These are phyloP conservation scores for Babesia divergens DNA, from an alignment of 169 alveolate species.

Conservation along the genomic window DNA sequence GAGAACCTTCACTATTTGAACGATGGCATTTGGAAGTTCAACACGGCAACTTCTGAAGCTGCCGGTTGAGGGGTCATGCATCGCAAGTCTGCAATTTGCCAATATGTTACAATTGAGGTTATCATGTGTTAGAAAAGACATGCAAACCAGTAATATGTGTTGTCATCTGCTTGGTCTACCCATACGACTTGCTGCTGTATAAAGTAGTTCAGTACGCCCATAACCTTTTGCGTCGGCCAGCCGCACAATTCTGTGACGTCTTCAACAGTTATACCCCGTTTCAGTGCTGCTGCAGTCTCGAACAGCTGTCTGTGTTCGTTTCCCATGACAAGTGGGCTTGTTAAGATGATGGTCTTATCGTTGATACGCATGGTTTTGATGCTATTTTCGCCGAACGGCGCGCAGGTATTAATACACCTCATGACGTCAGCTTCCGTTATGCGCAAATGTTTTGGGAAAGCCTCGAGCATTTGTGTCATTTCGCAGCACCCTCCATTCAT, in stretches of 20 bases:
- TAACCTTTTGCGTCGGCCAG: conserved; percentile 20
- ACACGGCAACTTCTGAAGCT: conserved; percentile 32
- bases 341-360: conserved; percentile 25
- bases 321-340: conserved; percentile 16
- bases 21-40: conserved; percentile 93
- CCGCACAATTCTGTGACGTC: conserved; percentile 1
- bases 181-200: conserved; percentile 31
- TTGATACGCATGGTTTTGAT: conserved; percentile 4
- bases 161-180: conserved; percentile 29
- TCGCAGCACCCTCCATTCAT: conserved; percentile 50
- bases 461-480: conserved; percentile 8
- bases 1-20: conserved; percentile 87
- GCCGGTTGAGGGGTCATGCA: conserved; percentile 15
- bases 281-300: background rate
- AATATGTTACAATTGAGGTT: background rate
- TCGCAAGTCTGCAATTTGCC: background rate
- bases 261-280: conserved; percentile 12
- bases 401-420: background rate
- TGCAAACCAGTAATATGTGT: conserved; percentile 46
- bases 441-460: conserved; percentile 8
- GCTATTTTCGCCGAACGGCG: conserved; percentile 31
- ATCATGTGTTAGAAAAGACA: background rate
- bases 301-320: background rate
- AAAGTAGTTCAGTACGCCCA: conserved; percentile 17
- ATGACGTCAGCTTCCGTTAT: conserved; percentile 27